phyloP scores from a whole-genome alignment of 2,329 filamentous ascomycete species.

The Aspergillus glaucus region DNA sequence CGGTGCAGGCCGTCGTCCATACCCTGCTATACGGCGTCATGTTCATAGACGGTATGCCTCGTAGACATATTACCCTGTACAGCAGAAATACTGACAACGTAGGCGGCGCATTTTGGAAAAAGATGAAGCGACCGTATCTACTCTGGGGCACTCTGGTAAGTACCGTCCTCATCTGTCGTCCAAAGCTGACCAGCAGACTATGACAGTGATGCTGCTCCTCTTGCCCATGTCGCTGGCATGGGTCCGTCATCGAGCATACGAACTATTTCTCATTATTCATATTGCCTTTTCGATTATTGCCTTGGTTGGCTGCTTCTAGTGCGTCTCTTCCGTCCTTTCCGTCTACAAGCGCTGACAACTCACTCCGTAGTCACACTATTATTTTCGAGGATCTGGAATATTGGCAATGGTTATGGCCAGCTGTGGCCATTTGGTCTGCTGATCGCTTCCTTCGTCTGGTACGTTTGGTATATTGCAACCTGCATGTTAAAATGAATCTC shows the following conservation, averaged over 20 bases:
- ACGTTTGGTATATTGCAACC: conserved; percentile 40
- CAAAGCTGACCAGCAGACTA: conserved; percentile 17
- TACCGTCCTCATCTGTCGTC: not conserved
- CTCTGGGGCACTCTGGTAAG: conserved; percentile 26
- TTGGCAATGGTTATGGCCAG: conserved; percentile 47
- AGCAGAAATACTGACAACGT: not conserved
- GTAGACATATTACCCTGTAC: no score
- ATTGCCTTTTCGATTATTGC: conserved; percentile 34
- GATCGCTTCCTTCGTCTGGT: conserved; percentile 42
- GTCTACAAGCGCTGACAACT: conserved; percentile 1
- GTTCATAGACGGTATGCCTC: conserved; percentile 19
- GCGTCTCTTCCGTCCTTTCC: not conserved
- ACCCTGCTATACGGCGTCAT: conserved; percentile 52
- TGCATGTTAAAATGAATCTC: conserved; percentile 25
- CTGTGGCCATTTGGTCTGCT: conserved; percentile 43
- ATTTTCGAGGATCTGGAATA: conserved; percentile 45
- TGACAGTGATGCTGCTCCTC: conserved; percentile 35
- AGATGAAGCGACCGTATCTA: conserved; percentile 22
- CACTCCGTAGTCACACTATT: conserved; percentile 36
- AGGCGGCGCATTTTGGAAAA: conserved; percentile 22
- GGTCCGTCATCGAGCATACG: conserved; percentile 40
- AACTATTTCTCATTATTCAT: conserved; percentile 37
- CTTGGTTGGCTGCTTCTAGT: conserved; percentile 46
- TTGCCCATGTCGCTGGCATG: conserved; percentile 42
- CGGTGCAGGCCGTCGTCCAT: conserved; percentile 57